Conservation (phyloP, 345 rosid species). For the Zanthoxylum bungeanum region DNA sequence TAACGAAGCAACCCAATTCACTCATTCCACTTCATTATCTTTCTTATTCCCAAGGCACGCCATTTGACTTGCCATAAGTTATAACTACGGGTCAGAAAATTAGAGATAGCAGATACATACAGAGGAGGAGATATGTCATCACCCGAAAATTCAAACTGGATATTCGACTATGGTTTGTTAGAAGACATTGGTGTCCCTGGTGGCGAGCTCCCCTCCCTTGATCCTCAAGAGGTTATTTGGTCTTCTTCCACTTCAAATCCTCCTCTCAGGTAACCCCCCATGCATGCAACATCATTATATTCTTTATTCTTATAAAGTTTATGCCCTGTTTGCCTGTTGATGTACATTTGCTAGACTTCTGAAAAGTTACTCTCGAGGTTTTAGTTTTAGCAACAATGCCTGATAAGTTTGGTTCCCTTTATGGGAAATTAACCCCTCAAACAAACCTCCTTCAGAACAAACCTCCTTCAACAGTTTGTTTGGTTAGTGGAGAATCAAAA, state of each 20-base stretch:
- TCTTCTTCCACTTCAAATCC: constrained; percentile 11
- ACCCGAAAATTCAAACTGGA: constrained; percentile 38
- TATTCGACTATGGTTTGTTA: constrained; percentile 37
- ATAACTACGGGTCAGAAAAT: no score
- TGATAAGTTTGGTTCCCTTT: neutral
- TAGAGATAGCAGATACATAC: no score
- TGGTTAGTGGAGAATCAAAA: no score
- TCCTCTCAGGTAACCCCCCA: constrained; percentile 32
- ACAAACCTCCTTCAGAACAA: no score
- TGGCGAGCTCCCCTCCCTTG: constrained; percentile 38
- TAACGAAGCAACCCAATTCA: constrained; percentile 13
- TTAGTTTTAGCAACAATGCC: neutral
- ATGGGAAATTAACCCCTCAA: no score
- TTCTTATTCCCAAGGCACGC: neutral
- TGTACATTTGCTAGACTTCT: neutral
- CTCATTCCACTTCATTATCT: constrained; percentile 10
- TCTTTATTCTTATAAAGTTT: neutral
- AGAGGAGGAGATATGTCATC: constrained; percentile 23
- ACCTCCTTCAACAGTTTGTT: no score
- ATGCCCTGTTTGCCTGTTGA: neutral
- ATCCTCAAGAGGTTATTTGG: constrained; percentile 29
- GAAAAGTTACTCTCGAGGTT: no score
- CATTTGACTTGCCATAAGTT: neutral
- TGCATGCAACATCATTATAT: neutral
- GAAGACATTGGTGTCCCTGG: constrained; percentile 39